These are phyloP conservation scores for Datisca glomerata DNA, from an alignment of 306 rosid genomes.

Conservation along the genomic window DNA sequence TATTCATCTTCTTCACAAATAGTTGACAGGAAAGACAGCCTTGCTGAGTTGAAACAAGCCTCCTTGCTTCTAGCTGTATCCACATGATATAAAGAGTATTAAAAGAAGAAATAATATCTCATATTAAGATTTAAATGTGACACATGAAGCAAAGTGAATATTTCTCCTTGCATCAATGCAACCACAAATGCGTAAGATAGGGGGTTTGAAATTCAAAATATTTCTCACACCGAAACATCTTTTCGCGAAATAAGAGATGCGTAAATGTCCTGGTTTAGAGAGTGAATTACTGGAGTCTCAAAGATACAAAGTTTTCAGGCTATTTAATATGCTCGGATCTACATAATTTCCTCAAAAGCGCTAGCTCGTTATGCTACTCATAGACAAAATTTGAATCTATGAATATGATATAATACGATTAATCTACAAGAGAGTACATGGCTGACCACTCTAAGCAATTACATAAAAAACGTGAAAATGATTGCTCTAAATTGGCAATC, in stretches of 20 bases:
- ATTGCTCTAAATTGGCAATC: too few species aligned
- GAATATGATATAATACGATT: too few species aligned
- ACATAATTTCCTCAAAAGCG: too few species aligned
- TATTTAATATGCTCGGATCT: too few species aligned
- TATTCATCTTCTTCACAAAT: conserved; percentile 48
- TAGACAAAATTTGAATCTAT: too few species aligned
- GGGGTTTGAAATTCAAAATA: background rate
- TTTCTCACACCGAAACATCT: background rate
- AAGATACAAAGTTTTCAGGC: too few species aligned
- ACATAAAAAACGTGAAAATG: too few species aligned
- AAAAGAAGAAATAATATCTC: background rate
- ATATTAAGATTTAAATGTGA: background rate
- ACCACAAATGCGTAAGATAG: background rate
- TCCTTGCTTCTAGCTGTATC: conserved; percentile 56
- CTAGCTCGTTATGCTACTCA: too few species aligned
- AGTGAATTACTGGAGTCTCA: too few species aligned
- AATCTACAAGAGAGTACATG: too few species aligned
- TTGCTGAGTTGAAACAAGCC: conserved; percentile 27
- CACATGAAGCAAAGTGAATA: background rate
- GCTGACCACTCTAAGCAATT: too few species aligned
- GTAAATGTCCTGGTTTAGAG: too few species aligned
- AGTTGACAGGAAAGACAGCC: conserved; percentile 44
- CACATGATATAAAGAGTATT: background rate
- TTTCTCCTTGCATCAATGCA: background rate
- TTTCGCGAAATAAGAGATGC: background rate